phyloP scores from a whole-genome alignment of 2,329 filamentous ascomycete genomes.

The Ilyonectria sp. region DNA sequence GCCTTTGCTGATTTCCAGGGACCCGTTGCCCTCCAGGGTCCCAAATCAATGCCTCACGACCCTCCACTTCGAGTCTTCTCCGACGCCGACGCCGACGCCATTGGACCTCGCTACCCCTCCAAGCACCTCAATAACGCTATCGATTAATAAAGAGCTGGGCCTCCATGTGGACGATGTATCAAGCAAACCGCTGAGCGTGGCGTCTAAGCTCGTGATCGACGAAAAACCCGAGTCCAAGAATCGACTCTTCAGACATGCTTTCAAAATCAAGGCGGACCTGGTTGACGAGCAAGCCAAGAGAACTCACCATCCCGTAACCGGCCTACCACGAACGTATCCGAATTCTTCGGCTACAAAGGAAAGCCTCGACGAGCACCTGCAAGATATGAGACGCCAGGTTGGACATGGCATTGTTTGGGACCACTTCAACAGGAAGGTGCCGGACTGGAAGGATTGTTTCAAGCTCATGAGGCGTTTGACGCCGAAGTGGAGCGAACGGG shows the following conservation, averaged over 20 bases:
- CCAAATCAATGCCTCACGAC: conserved; percentile 27
- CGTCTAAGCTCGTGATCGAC: conserved; percentile 31
- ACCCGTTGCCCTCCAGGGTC: conserved; percentile 37
- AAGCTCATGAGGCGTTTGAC: conserved; percentile 56
- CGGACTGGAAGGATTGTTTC: conserved; percentile 60
- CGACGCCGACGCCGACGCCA: conserved; percentile 14
- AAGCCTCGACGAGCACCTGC: conserved; percentile 39
- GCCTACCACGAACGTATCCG: conserved; percentile 49
- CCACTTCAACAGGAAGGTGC: conserved; percentile 46
- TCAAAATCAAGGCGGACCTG: conserved; percentile 41
- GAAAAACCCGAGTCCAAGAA: conserved; percentile 43
- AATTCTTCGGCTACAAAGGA: conserved; percentile 40
- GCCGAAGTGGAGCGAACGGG: conserved; percentile 48
- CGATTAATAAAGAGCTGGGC: not conserved
- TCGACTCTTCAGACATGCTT: conserved; percentile 49
- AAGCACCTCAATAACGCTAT: not conserved
- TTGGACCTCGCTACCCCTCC: conserved; percentile 20
- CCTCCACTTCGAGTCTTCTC: conserved; percentile 42
- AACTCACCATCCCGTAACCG: conserved; percentile 48
- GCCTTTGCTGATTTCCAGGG: conserved; percentile 40
- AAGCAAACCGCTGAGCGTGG: conserved; percentile 10
- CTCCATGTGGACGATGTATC: conserved; percentile 13
- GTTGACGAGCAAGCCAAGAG: conserved; percentile 40
- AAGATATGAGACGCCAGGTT: conserved; percentile 54
- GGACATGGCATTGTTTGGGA: conserved; percentile 54